Conservation (phyloP, 257 asterid genomes). For the Parsonsia alboflavescens region DNA sequence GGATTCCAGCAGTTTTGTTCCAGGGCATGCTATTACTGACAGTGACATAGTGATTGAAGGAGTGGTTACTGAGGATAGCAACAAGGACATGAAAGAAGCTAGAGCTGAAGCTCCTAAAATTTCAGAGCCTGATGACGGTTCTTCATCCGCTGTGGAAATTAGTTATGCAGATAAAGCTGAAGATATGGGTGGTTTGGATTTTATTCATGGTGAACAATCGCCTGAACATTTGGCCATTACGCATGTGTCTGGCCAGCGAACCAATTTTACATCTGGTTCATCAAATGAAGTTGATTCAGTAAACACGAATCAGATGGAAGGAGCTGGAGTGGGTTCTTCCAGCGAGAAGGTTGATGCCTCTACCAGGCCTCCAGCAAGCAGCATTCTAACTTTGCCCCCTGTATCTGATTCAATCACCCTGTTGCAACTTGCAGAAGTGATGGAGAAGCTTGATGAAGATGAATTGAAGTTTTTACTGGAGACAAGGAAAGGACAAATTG, state of each 20-base stretch:
- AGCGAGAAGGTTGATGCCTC: constrained; percentile 23
- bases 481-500: constrained; percentile 39
- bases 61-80: constrained; percentile 31
- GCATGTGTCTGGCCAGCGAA: constrained; percentile 30
- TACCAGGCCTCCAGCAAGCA: constrained; percentile 34
- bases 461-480: constrained; percentile 52
- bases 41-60: constrained; percentile 35
- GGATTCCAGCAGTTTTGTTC: constrained; percentile 55
- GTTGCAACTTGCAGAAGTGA: constrained; percentile 66
- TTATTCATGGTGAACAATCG: constrained; percentile 24
- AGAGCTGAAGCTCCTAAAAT: constrained; percentile 24
- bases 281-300: constrained; percentile 29
- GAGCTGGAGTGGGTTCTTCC: constrained; percentile 29
- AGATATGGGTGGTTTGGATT: constrained; percentile 23
- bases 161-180: constrained; percentile 31
- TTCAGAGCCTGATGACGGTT: constrained; percentile 29
- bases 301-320: constrained; percentile 22
- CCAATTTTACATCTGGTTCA: constrained; percentile 27
- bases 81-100: constrained; percentile 25
- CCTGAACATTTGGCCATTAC: constrained; percentile 23
- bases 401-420: constrained; percentile 54
- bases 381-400: constrained; percentile 49
- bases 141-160: constrained; percentile 27
- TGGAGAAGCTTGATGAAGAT: constrained; percentile 58
- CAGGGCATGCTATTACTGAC: constrained; percentile 37